phyloP scores from a whole-genome alignment of 495 filamentous ascomycete genomes.

The Penicillium desertorum region DNA sequence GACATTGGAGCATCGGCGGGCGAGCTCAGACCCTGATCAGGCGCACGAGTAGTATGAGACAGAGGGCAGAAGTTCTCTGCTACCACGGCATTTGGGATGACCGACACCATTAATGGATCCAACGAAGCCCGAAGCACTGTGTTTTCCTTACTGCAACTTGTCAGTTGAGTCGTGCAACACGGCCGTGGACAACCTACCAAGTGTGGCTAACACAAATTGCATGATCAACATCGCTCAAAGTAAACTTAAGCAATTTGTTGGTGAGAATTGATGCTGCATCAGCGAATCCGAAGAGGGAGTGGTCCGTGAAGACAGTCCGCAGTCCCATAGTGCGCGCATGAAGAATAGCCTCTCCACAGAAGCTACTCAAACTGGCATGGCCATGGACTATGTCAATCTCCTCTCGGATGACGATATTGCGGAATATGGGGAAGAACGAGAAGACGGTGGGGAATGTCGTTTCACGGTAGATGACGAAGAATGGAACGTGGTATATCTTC shows the following conservation, averaged over 20 bases:
- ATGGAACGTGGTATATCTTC: constrained; percentile 97
- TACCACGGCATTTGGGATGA: constrained; percentile 96
- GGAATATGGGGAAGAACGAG: constrained; percentile 95
- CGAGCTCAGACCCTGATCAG: constrained; percentile 32
- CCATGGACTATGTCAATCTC: constrained; percentile 96
- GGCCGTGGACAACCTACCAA: constrained; percentile 55
- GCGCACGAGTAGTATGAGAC: constrained; percentile 35
- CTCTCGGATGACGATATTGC: constrained; percentile 92
- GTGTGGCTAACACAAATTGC: constrained; percentile 98
- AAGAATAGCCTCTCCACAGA: constrained; percentile 93
- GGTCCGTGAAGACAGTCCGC: constrained; percentile 93
- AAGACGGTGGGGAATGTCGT: constrained; percentile 97
- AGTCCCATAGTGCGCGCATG: constrained; percentile 96
- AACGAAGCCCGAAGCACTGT: constrained; percentile 92
- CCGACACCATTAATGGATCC: constrained; percentile 94
- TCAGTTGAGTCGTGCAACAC: constrained; percentile 2
- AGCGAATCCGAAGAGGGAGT: constrained; percentile 96
- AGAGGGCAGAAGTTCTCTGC: constrained; percentile 90
- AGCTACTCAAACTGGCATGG: constrained; percentile 84
- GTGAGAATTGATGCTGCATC: constrained; percentile 94
- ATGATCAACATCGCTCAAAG: constrained; percentile 94
- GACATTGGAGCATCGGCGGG: constrained; percentile 46
- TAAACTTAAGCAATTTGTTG: constrained; percentile 96
- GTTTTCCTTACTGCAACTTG: constrained; percentile 79
- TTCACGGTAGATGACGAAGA: constrained; percentile 91